A percentile compares a stretch with the other conserved stretches of the same genome.
Evolutionary conservation across 805 yeast genomes (phyloP).

Genomic region (Hanseniaspora jakobsenii): DNA sequence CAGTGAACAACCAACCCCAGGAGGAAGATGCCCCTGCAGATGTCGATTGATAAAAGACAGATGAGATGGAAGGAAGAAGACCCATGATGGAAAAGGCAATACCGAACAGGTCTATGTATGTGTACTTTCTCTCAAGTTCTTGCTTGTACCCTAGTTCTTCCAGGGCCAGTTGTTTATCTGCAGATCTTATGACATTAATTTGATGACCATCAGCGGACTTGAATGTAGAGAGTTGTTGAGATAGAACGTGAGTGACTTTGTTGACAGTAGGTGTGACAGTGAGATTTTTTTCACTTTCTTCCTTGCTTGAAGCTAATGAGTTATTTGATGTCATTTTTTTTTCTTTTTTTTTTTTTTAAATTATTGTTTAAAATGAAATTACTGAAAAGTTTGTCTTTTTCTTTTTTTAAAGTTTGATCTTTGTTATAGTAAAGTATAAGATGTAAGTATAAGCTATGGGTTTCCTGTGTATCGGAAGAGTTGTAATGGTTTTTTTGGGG

Average conservation of each 20-base stretch:
- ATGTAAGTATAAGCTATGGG: too few species aligned
- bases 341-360: too few species aligned
- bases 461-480: too few species aligned
- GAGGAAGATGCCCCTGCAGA: slow-evolving; percentile 47
- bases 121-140: slow-evolving; percentile 51
- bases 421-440: too few species aligned
- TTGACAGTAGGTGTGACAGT: neutral
- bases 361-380: too few species aligned
- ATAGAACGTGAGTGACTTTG: neutral
- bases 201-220: slow-evolving; percentile 12
- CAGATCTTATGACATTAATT: slow-evolving; percentile 12
- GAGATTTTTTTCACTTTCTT: neutral
- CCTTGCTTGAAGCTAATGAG: too few species aligned
- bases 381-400: too few species aligned
- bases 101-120: slow-evolving; percentile 55
- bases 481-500: too few species aligned
- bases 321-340: too few species aligned
- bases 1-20: slow-evolving; percentile 53
- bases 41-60: slow-evolving; percentile 39
- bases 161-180: slow-evolving; percentile 17
- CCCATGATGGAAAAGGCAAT: slow-evolving; percentile 64
- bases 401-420: too few species aligned
- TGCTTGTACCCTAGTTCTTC: slow-evolving; percentile 59
- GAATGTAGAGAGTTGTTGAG: slow-evolving; percentile 9
- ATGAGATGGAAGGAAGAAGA: slow-evolving; percentile 44